Evolutionary conservation across 768 basidiomycete species (phyloP).

Genomic region (Tricholoma hemisulphureum): DNA sequence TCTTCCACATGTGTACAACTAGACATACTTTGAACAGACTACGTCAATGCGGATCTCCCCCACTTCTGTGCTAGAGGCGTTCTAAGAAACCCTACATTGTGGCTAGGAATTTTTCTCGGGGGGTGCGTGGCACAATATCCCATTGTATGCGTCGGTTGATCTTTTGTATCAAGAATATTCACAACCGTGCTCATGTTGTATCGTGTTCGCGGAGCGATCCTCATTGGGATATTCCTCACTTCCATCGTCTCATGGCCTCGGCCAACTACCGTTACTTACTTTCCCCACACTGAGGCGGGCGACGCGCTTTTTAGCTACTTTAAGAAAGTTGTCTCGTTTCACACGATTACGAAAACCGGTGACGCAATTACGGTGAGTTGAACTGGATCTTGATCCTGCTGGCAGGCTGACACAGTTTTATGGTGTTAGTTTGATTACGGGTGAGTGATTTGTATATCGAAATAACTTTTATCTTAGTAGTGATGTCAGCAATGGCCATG

Average conservation of each 20-base stretch:
- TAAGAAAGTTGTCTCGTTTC: constrained; percentile 80
- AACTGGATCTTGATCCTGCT: too few species aligned
- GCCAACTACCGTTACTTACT: constrained; percentile 75
- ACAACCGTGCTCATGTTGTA: constrained; percentile 83
- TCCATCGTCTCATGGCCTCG: constrained; percentile 88
- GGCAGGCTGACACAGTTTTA: constrained; percentile 7
- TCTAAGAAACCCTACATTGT: constrained; percentile 73
- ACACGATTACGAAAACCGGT: constrained; percentile 57
- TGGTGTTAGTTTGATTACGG: constrained; percentile 46
- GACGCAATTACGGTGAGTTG: constrained; percentile 62
- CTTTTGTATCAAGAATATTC: constrained; percentile 51
- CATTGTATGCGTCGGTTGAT: background rate
- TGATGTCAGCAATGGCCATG: constrained; percentile 55
- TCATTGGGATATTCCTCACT: constrained; percentile 81
- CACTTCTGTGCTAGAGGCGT: constrained; percentile 64
- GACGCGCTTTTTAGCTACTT: constrained; percentile 80
- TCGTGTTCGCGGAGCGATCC: constrained; percentile 79
- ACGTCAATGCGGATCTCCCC: constrained; percentile 42
- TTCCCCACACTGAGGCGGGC: constrained; percentile 69
- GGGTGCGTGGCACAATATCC: constrained; percentile 46
- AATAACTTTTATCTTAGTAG: constrained; percentile 8
- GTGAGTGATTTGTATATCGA: constrained; percentile 18
- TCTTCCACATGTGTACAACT: background rate
- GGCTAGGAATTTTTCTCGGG: constrained; percentile 85
- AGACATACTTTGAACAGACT: constrained; percentile 34